Evolutionary conservation across 768 basidiomycete species (phyloP), one percentile per base, ranked within the genome.

Genomic region (Rhodotorula babjevae): DNA sequence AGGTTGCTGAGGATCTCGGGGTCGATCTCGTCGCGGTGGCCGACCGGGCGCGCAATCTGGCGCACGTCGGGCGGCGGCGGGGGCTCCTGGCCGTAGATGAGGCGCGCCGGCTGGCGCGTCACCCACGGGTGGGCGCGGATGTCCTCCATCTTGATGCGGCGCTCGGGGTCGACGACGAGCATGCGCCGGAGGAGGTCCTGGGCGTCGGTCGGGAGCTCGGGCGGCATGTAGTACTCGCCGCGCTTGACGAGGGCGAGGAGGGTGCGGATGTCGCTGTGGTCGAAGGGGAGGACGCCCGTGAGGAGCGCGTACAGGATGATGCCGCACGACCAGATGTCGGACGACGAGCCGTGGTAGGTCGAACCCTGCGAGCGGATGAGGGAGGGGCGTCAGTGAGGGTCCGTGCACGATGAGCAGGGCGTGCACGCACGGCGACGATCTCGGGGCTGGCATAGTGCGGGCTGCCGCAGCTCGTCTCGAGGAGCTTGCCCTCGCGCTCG

Each of bases 381-480:
- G 9, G 36, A 36, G 84, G 16, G 2, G 21, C 16, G 59, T 60
- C 59, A 60, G n/a, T n/a, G 33, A 29, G 33, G 36, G 36, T 36
- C 36, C 21, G 21, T 25, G n/a, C 93, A 93, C 36, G 36, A 36
- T 4, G 36, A 36, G 36, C 5, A 36, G 36, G 36, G 36, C n/a
- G 36, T 36, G 36, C 2, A 46, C 59, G 50, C 63, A 82, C 83
- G 68, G 91, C 89, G 74, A 97, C 92, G 79, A 98, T 93, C 83
- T 98, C 94, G 3, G 95, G 95, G 78, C 90, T 91, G 10, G 93
- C 95, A 74, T 98, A 98, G 81, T 98, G 94, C 72, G 95, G 95
- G 73, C 90, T 92, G 14, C 95, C 95, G 79, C 95, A 97, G 78
- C 90, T 92, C 2, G 95, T 97, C 82, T 95, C 92, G 40, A 96